Evolutionary conservation across 257 asterid species (phyloP), one percentile per base, ranked within the genome.

Genomic region (Solanum lignicaule): DNA sequence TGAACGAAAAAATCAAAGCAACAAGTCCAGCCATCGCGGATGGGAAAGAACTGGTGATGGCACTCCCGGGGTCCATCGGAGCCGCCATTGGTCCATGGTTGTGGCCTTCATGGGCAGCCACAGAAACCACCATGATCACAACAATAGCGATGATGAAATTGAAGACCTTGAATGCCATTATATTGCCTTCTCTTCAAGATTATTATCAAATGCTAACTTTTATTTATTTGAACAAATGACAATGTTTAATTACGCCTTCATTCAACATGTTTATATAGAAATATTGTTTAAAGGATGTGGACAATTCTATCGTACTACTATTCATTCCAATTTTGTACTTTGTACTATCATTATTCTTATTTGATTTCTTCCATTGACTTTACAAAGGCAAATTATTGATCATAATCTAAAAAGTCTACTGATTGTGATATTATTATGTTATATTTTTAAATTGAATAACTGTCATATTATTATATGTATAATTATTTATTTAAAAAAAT

Each of bases 81-180:
- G 78, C 36, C 41, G 84, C 31, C 62, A 23, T 43, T 13, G 83
- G 88, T 35, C 23, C 83, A 65, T 65, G 87, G 35, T 65, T 48
- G 60, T 65, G 79, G 41, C 87, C 87, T 23, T 84, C 76, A 65
- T 84, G 87, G 62, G 87, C 79, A 14, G 60, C 87, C 55, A 65
- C 87, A 38, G 60, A 4, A 43, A 18, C 62, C 87, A 84, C 27
- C 87, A 62, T 25, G 36, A 66, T 84, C 79, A 66, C 87, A 84
- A 84, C 55, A 38, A 73, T 35, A 36, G 78, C 65, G 39, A 84
- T 35, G 25, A 84, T n/a, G 25, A 66, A 79, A 12, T 76, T 76
- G 55, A 39, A 75, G 88, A 75, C 18, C 83, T 23, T 5, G 33
- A 16, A 43, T 48, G 86, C 66, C 88, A 58, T 84, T 87, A 39